These are phyloP conservation scores for Coniochaeta hoffmannii DNA, from an alignment of 2,329 filamentous ascomycete genomes.

Conservation along the genomic window DNA sequence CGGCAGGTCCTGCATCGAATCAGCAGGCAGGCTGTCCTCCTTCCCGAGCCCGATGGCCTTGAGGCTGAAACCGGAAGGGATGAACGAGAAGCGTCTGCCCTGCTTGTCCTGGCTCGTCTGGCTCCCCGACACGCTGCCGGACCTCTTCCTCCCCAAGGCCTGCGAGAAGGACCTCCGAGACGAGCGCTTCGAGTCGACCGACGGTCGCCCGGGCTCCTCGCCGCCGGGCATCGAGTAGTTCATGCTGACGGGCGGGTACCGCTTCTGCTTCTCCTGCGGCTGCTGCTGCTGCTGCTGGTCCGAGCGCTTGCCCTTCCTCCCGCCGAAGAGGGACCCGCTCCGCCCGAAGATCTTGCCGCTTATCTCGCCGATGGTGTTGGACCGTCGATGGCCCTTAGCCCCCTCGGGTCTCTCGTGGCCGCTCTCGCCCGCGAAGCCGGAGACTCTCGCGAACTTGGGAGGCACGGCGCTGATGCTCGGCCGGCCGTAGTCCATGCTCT, in stretches of 20 bases:
- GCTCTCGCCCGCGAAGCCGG: slow-evolving; percentile 48
- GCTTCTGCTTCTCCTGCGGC: slow-evolving; percentile 54
- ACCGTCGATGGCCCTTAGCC: slow-evolving; percentile 55
- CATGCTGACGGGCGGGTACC: slow-evolving; percentile 91
- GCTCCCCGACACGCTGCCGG: slow-evolving; percentile 55
- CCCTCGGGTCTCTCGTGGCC: slow-evolving; percentile 19
- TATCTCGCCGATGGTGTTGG: slow-evolving; percentile 71
- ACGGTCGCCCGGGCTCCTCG: slow-evolving; percentile 48
- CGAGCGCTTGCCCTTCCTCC: slow-evolving; percentile 41
- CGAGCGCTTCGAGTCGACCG: slow-evolving; percentile 60
- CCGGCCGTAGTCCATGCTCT: slow-evolving; percentile 46
- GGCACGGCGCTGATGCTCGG: slow-evolving; percentile 49
- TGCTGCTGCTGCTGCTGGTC: slow-evolving; percentile 26
- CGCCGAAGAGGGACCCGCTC: slow-evolving; percentile 74
- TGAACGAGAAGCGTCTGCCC: slow-evolving; percentile 61
- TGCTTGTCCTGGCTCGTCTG: slow-evolving; percentile 50
- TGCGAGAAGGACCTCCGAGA: slow-evolving; percentile 61
- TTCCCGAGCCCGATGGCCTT: slow-evolving; percentile 56
- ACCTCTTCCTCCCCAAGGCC: slow-evolving; percentile 62
- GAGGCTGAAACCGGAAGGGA: slow-evolving; percentile 57
- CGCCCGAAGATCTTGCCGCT: slow-evolving; percentile 80
- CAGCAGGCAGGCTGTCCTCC: slow-evolving; percentile 40
- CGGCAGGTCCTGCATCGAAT: slow-evolving; percentile 45
- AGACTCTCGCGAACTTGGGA: slow-evolving; percentile 49
- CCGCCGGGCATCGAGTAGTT: slow-evolving; percentile 58